Base-by-base conservation (phyloP, 805 yeast species). In the Pichia pseudocactophila region DNA sequence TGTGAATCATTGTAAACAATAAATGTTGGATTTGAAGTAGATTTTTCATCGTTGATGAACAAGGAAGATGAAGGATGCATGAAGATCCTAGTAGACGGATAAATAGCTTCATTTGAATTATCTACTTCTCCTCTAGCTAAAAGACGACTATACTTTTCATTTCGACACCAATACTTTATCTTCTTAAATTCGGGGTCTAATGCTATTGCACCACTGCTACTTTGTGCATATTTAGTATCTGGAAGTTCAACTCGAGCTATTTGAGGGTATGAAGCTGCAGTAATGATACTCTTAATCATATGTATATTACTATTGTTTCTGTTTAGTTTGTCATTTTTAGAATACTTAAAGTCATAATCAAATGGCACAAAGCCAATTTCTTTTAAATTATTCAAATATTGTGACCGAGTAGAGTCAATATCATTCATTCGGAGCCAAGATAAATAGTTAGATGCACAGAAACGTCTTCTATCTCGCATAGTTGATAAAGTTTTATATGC, bases 31-130 rank as follows among this genome's bases (percentile, higher is more conserved):
- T 54, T 37, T 2, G 37, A 22, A 3, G 47, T 18, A 1, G 42
- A 31, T 37, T 61, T 58, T 25, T 59, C 67, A 27, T 62, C 53
- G 25, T 56, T 58, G 34, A 53, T 58, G 55, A 88, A 86, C 38
- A 85, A 55, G 2, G 83, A 69, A 0, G 96, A 87, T 0, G 92
- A 78, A 2, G 97, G 97, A 55, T 90, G 97, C 18, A 86, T 62
- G 49, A 86, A 89, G 0, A 89, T 87, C 37, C 96, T 65, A 0
- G 74, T 67, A 0, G 82, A 77, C 2, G 87, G 87, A 5, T 71
- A 53, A 1, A 59, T 50, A 9, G 56, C 51, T 13, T 51, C 42
- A 2, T 50, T 49, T 8, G 46, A 50, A 2, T 45, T 40, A 12
- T 43, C 36, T 0, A 47, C 42, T 8, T 44, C 49, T 1, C 37